These are phyloP conservation scores for Pinus albicaulis DNA, from an alignment of 75 land plant genomes.

Conservation along the genomic window DNA sequence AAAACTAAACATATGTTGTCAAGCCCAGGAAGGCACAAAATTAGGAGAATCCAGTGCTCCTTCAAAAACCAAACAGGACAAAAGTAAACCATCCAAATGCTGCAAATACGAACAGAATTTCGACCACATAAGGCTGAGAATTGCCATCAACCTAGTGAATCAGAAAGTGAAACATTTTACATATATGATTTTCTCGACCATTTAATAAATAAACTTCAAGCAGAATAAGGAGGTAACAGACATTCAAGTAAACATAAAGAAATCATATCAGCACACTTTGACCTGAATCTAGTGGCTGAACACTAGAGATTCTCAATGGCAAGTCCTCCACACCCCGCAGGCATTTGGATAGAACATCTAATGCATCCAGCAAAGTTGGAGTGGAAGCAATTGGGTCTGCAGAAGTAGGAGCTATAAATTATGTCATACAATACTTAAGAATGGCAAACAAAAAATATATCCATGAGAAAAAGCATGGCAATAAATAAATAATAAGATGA, in stretches of 20 bases:
- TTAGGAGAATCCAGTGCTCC: not conserved
- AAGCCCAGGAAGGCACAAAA: not conserved
- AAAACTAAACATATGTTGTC: not conserved
- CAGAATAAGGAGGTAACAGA: not conserved
- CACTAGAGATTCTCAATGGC: conserved; percentile 83
- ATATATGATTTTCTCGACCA: not conserved
- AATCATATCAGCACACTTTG: conserved; percentile 2
- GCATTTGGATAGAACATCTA: conserved; percentile 63
- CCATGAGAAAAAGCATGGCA: not conserved
- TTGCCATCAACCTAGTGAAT: not conserved
- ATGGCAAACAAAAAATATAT: not conserved
- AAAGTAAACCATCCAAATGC: not conserved
- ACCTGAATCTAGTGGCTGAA: conserved; percentile 87
- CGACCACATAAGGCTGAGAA: not conserved
- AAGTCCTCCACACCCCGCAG: conserved; percentile 58
- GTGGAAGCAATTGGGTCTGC: conserved; percentile 61
- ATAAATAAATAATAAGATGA: not conserved
- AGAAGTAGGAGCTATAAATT: conserved; percentile 2
- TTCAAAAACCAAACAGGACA: not conserved
- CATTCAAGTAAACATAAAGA: not conserved
- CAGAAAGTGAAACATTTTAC: not conserved
- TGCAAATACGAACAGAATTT: not conserved
- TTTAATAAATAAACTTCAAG: not conserved
- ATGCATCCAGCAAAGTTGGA: conserved; percentile 51
- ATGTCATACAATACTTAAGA: not conserved